These are phyloP conservation scores for Camellia sinensis DNA, from an alignment of 148 eudicot genomes.

Conservation along the genomic window DNA sequence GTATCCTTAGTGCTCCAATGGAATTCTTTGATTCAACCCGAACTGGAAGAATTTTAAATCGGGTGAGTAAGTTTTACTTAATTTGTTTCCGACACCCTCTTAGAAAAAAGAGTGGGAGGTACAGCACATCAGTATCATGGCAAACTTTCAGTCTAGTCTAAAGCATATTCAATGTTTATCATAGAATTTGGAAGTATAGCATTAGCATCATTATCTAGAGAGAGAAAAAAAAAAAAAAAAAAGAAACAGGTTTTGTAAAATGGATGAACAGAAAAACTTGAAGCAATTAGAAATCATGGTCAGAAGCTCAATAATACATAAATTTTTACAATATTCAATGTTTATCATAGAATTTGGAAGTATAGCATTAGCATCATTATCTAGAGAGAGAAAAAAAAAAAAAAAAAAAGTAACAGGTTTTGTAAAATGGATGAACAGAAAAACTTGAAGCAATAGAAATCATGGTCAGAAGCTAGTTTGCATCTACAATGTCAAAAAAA, in stretches of 20 bases:
- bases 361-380: not conserved
- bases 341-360: not conserved
- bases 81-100: not conserved
- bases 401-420: too few relatives aligned
- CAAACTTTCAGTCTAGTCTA: not conserved
- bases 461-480: not conserved
- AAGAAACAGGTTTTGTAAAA: not conserved
- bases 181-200: not conserved
- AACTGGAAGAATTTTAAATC: conserved; percentile 73
- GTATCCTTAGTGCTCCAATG: conserved; percentile 76
- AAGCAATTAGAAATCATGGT: not conserved
- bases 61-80: conserved; percentile 39
- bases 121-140: not conserved
- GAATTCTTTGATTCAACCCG: conserved; percentile 87
- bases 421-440: not conserved
- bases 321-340: not conserved
- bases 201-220: not conserved
- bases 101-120: not conserved
- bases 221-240: too few relatives aligned
- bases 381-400: not conserved
- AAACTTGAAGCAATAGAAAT: not conserved
- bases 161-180: not conserved
- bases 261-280: not conserved
- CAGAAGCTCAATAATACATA: too few relatives aligned
- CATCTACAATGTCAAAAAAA: not conserved